Evolutionary conservation across 2,329 filamentous ascomycete genomes (phyloP).

Genomic region (Leptodontidium sp.): DNA sequence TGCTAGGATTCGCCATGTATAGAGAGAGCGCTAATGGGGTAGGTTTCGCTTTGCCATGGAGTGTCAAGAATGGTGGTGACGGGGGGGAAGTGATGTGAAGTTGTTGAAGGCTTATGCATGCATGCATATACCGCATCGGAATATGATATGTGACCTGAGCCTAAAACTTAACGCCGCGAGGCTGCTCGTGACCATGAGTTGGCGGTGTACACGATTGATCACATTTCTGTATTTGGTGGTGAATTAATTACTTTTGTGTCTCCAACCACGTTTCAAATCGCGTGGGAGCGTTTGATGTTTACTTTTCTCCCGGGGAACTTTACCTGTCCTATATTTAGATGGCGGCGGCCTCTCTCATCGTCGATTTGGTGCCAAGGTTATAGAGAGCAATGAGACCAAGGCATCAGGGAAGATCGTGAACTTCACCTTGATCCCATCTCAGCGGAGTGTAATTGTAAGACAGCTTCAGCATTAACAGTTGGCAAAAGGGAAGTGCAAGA

Average conservation of each 20-base stretch:
- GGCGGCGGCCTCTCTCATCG: background rate
- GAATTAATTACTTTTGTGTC: background rate
- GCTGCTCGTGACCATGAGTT: background rate
- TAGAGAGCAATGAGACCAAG: background rate
- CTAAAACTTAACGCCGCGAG: constrained; percentile 5
- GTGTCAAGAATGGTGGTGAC: background rate
- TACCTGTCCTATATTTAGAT: background rate
- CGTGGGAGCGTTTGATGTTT: background rate
- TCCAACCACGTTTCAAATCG: constrained; percentile 4
- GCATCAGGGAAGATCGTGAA: background rate
- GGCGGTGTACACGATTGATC: background rate
- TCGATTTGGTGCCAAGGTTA: background rate
- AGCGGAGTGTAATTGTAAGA: background rate
- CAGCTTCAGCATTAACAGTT: background rate
- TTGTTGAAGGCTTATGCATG: too few species aligned
- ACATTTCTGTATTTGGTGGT: background rate
- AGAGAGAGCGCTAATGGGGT: background rate
- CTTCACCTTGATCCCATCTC: background rate
- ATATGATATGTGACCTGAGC: background rate
- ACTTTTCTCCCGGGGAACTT: background rate
- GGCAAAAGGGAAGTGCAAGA: constrained; percentile 6
- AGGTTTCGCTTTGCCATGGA: background rate
- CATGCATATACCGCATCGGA: background rate
- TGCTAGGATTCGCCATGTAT: background rate
- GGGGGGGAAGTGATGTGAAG: too few species aligned